Evolutionary conservation across 352 stramenopile genomes (phyloP).

Genomic region (Globisporangium solare): DNA sequence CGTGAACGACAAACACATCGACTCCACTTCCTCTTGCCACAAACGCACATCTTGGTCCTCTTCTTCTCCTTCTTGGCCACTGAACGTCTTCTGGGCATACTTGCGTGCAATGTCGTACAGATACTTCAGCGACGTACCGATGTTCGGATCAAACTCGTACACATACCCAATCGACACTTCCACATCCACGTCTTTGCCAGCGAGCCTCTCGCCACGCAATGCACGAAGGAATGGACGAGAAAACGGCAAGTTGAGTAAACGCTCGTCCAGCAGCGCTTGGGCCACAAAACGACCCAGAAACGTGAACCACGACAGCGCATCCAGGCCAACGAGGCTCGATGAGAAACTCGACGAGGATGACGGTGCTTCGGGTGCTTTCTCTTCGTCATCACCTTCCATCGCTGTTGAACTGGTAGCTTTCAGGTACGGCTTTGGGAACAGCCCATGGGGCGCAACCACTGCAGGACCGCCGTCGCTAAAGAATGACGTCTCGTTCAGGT

Average conservation of each 20-base stretch:
- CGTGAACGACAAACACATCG: constrained; percentile 73
- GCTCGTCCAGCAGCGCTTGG: constrained; percentile 79
- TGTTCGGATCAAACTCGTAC: constrained; percentile 52
- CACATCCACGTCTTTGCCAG: constrained; percentile 31
- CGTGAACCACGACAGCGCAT: constrained; percentile 54
- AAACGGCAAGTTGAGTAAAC: constrained; percentile 77
- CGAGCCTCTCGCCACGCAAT: constrained; percentile 50
- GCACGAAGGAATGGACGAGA: constrained; percentile 65
- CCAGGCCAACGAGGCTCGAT: constrained; percentile 4
- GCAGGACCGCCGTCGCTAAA: constrained; percentile 21
- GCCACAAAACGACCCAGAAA: constrained; percentile 68
- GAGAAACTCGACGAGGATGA: background rate
- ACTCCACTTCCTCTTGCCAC: constrained; percentile 37
- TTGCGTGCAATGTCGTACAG: constrained; percentile 32
- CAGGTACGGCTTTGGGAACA: constrained; percentile 45
- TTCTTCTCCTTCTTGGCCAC: background rate
- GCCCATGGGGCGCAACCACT: constrained; percentile 45
- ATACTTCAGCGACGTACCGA: constrained; percentile 65
- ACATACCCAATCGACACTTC: constrained; percentile 58
- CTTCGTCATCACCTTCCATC: constrained; percentile 1
- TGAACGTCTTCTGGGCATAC: background rate
- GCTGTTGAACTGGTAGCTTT: background rate
- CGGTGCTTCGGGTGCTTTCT: constrained; percentile 3
- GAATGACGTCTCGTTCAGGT: constrained; percentile 41
- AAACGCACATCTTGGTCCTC: constrained; percentile 16